phyloP scores from a whole-genome alignment of 2,329 filamentous ascomycete genomes.

The Sarocladium oryzae region DNA sequence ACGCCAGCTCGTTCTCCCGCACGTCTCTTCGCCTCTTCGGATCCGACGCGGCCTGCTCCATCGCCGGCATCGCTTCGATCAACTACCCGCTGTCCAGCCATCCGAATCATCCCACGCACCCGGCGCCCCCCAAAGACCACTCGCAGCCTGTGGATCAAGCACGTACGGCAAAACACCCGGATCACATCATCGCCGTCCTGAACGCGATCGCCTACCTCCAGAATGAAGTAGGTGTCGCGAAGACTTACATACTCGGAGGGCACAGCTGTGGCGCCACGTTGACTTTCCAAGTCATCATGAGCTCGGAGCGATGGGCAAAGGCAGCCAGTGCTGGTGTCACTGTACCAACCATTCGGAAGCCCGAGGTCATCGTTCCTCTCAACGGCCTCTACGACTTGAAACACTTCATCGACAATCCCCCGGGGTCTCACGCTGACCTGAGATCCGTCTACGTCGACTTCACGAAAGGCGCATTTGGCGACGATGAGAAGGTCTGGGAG shows the following conservation, averaged over 20 bases:
- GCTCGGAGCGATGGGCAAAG: slow-evolving; percentile 22
- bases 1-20: slow-evolving; percentile 37
- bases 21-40: slow-evolving; percentile 35
- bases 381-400: slow-evolving; percentile 61
- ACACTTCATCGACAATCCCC: slow-evolving; percentile 30
- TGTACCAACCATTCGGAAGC: slow-evolving; percentile 19
- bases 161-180: slow-evolving; percentile 48
- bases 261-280: slow-evolving; percentile 61
- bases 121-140: slow-evolving; percentile 14
- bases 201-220: slow-evolving; percentile 43
- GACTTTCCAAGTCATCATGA: slow-evolving; percentile 53
- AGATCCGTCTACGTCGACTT: slow-evolving; percentile 46
- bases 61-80: slow-evolving; percentile 46
- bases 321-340: slow-evolving; percentile 20
- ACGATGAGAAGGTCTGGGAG: slow-evolving; percentile 42
- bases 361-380: slow-evolving; percentile 50
- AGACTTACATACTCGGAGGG: slow-evolving; percentile 50
- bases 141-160: slow-evolving; percentile 18
- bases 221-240: slow-evolving; percentile 35
- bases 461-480: slow-evolving; percentile 54
- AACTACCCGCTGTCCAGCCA: slow-evolving; percentile 55
- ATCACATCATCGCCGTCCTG: slow-evolving; percentile 52
- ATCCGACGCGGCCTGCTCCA: slow-evolving; percentile 16
- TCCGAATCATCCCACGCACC: slow-evolving; percentile 35
- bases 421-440: slow-evolving; percentile 25